phyloP scores from a whole-genome alignment of 306 rosid genomes.

The Biancaea sappan region DNA sequence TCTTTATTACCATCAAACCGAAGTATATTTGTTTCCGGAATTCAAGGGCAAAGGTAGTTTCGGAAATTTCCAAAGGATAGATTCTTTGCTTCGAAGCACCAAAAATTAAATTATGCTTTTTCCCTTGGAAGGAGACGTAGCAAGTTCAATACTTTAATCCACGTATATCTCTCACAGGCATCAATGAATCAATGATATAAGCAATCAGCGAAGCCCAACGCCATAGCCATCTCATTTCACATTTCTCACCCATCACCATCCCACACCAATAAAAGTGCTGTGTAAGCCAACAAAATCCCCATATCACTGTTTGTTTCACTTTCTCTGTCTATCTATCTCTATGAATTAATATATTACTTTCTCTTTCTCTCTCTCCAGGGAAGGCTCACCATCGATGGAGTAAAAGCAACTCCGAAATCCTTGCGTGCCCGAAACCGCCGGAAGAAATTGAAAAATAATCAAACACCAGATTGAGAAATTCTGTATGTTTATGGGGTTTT shows the following conservation, averaged over 20 bases:
- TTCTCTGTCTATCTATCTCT: background rate
- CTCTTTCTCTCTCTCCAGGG: background rate
- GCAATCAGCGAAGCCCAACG: too few species aligned
- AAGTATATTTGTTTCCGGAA: constrained; percentile 17
- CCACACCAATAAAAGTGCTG: constrained; percentile 49
- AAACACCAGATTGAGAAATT: constrained; percentile 20
- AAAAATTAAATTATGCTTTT: constrained; percentile 44
- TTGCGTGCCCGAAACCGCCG: constrained; percentile 62
- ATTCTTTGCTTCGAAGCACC: constrained; percentile 70
- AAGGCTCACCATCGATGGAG: constrained; percentile 53
- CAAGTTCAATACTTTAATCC: constrained; percentile 3
- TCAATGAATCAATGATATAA: constrained; percentile 31
- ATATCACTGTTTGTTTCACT: background rate
- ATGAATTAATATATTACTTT: background rate
- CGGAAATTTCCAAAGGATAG: constrained; percentile 30
- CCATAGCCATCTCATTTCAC: too few species aligned
- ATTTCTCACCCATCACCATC: constrained; percentile 35
- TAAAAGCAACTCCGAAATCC: constrained; percentile 56
- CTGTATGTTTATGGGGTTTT: constrained; percentile 18
- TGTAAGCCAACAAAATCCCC: constrained; percentile 48
- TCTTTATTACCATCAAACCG: too few species aligned
- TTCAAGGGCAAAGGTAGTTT: constrained; percentile 5
- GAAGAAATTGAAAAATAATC: constrained; percentile 31
- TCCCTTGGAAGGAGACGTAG: constrained; percentile 32
- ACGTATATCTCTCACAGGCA: constrained; percentile 19